These are phyloP conservation scores for Cercospora sojina DNA, from an alignment of 2,329 filamentous ascomycete genomes.

Conservation along the genomic window DNA sequence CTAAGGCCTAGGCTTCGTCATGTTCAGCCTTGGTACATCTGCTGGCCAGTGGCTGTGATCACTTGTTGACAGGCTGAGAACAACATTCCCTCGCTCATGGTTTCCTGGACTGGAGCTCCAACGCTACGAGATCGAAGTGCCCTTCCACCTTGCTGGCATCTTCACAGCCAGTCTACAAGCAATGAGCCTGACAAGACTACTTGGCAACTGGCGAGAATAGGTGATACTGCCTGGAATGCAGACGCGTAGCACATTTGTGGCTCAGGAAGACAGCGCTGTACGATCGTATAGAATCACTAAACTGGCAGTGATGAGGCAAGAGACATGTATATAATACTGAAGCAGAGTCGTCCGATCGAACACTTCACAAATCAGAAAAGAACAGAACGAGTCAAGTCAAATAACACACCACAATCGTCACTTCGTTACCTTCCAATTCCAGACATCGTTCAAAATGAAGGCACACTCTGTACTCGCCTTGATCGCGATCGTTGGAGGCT, in stretches of 20 bases:
- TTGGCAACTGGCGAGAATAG: slow-evolving; percentile 3
- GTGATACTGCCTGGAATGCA: neutral
- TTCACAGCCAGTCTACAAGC: slow-evolving; percentile 1
- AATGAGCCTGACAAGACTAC: neutral
- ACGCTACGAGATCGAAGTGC: neutral
- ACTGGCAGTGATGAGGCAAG: neutral
- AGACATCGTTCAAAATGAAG: neutral
- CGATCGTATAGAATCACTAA: neutral
- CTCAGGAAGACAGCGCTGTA: neutral
- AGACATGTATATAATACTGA: neutral
- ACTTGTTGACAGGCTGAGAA: neutral
- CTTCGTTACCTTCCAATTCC: neutral
- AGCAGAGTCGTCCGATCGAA: neutral
- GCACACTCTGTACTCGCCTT: slow-evolving; percentile 1
- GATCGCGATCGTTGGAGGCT: neutral
- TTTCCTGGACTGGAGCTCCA: neutral
- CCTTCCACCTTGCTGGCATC: neutral
- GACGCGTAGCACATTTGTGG: neutral
- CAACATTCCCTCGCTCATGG: neutral
- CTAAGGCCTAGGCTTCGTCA: neutral
- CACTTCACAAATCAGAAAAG: neutral
- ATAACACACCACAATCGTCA: neutral
- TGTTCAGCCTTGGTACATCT: neutral
- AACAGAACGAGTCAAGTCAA: neutral
- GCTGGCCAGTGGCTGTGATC: neutral